Evolutionary conservation across 805 yeast genomes (phyloP).

Genomic region (Candida khao-thaluensis): DNA sequence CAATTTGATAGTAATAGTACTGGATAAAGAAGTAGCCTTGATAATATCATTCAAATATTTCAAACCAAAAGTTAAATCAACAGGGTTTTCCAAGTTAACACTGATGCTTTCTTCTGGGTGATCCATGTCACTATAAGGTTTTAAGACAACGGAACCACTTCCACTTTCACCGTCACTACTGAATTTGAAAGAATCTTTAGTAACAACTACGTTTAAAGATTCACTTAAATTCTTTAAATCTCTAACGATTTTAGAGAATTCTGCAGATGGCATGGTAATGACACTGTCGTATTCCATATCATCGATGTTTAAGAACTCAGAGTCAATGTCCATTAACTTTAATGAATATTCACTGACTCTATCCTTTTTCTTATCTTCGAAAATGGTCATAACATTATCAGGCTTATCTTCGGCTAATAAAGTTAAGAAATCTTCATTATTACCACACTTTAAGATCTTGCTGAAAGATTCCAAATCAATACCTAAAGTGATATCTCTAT

Average conservation of each 20-base stretch:
- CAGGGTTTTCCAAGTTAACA: conserved; percentile 82
- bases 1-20: conserved; percentile 76
- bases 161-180: conserved; percentile 91
- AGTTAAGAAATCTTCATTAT: conserved; percentile 83
- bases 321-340: conserved; percentile 94
- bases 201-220: conserved; percentile 78
- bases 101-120: conserved; percentile 71
- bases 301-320: conserved; percentile 89
- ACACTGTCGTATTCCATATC: conserved; percentile 89
- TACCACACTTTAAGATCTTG: conserved; percentile 88
- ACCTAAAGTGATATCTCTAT: conserved; percentile 88
- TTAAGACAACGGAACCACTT: conserved; percentile 78
- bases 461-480: conserved; percentile 83
- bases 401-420: conserved; percentile 87
- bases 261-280: conserved; percentile 81
- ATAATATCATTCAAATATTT: conserved; percentile 89
- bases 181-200: conserved; percentile 90
- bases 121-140: conserved; percentile 81
- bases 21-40: conserved; percentile 80
- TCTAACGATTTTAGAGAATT: conserved; percentile 85
- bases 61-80: conserved; percentile 85
- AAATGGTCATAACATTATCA: conserved; percentile 72
- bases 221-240: conserved; percentile 87
- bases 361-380: conserved; percentile 89
- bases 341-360: conserved; percentile 88